These are phyloP conservation scores for Boletus rubescentipes DNA, from an alignment of 768 basidiomycete genomes.

Conservation along the genomic window DNA sequence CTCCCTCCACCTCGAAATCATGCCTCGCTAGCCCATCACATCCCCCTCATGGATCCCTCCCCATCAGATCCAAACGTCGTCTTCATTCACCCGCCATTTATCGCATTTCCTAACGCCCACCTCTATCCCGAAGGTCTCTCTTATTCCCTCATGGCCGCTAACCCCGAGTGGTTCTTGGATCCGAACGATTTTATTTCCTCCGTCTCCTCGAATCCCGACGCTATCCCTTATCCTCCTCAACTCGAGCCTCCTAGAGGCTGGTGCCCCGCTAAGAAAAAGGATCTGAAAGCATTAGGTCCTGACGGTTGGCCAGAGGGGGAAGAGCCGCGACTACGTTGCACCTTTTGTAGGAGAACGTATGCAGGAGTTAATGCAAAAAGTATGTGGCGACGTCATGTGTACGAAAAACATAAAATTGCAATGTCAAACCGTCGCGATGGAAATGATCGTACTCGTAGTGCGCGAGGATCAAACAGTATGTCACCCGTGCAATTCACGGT, in stretches of 20 bases:
- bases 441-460: constrained; percentile 55
- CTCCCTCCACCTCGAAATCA: constrained; percentile 31
- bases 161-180: constrained; percentile 80
- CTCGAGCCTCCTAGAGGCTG: constrained; percentile 84
- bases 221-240: constrained; percentile 71
- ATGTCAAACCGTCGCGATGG: constrained; percentile 84
- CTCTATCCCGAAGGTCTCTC: constrained; percentile 64
- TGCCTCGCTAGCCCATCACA: constrained; percentile 40
- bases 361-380: constrained; percentile 88
- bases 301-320: constrained; percentile 81
- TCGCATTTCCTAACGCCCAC: constrained; percentile 60
- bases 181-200: constrained; percentile 58
- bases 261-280: constrained; percentile 85
- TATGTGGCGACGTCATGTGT: constrained; percentile 89
- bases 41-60: constrained; percentile 65
- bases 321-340: constrained; percentile 77
- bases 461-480: constrained; percentile 67
- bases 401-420: constrained; percentile 87
- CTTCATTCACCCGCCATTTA: constrained; percentile 77
- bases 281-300: constrained; percentile 62
- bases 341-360: constrained; percentile 81
- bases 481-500: constrained; percentile 9
- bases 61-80: constrained; percentile 62
- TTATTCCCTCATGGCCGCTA: constrained; percentile 69
- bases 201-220: constrained; percentile 44